Evolutionary conservation across 768 basidiomycete genomes (phyloP).

Genomic region (Tubosaeta sp.): DNA sequence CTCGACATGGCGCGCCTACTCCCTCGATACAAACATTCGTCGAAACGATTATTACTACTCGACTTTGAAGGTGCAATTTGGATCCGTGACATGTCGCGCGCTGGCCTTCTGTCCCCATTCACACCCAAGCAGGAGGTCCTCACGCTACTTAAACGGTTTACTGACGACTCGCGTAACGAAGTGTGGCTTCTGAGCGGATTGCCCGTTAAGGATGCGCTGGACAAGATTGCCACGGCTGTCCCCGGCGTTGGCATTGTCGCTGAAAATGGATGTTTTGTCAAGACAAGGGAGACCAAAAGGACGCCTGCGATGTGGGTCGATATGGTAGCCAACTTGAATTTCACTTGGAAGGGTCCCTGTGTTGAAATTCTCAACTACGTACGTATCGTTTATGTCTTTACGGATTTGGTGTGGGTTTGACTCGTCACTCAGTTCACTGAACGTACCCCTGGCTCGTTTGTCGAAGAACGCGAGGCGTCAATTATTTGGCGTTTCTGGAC

Average conservation of each 20-base stretch:
- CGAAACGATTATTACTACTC: conserved; percentile 61
- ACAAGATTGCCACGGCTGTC: conserved; percentile 54
- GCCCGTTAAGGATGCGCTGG: conserved; percentile 57
- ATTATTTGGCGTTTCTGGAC: conserved; percentile 87
- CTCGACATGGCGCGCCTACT: conserved; percentile 51
- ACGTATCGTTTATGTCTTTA: conserved; percentile 26
- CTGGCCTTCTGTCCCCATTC: conserved; percentile 40
- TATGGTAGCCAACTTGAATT: conserved; percentile 73
- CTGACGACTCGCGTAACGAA: conserved; percentile 64
- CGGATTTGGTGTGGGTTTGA: background rate
- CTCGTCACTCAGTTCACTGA: conserved; percentile 66
- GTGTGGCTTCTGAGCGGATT: conserved; percentile 83
- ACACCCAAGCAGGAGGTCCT: conserved; percentile 39
- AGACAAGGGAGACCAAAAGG: conserved; percentile 39
- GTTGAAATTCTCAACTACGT: conserved; percentile 84
- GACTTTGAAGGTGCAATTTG: conserved; percentile 84
- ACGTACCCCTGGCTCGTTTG: conserved; percentile 80
- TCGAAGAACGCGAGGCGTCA: conserved; percentile 80
- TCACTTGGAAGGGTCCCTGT: conserved; percentile 78
- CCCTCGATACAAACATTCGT: conserved; percentile 62
- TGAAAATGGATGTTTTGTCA: conserved; percentile 87
- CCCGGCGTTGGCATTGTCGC: conserved; percentile 79
- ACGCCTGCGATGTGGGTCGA: conserved; percentile 58
- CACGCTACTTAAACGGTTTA: conserved; percentile 50
- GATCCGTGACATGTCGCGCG: conserved; percentile 51